These are phyloP conservation scores for Acanthamoeba sp. DNA, from an alignment of 208 protist species.

Conservation along the genomic window DNA sequence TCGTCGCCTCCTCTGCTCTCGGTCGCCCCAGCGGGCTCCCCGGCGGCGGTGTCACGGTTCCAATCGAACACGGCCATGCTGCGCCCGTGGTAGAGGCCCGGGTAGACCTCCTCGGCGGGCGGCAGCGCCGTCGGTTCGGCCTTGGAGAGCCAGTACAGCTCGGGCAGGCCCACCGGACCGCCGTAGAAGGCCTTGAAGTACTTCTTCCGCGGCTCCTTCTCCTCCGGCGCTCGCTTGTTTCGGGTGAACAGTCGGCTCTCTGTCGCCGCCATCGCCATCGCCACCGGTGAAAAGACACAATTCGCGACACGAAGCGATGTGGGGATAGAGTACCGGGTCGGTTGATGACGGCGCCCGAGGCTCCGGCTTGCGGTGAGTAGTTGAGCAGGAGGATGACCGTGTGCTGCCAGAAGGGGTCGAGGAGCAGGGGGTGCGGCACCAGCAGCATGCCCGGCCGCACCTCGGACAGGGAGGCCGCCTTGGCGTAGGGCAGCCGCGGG, in stretches of 20 bases:
- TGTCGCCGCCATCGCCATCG: neutral
- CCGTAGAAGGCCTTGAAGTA: constrained; percentile 46
- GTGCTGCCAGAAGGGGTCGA: constrained; percentile 59
- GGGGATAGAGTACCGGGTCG: neutral
- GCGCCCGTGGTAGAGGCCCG: constrained; percentile 32
- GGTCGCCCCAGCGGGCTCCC: neutral
- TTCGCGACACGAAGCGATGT: neutral
- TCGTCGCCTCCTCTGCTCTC: constrained; percentile 13
- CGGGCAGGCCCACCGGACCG: neutral
- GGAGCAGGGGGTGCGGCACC: constrained; percentile 33
- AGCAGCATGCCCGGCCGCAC: constrained; percentile 1
- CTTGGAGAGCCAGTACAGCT: constrained; percentile 33
- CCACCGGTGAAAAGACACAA: neutral
- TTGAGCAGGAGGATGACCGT: constrained; percentile 3
- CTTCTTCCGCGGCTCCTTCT: neutral
- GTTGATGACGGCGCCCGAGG: constrained; percentile 21
- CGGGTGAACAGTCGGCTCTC: constrained; percentile 35
- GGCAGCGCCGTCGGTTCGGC: neutral
- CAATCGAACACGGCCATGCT: constrained; percentile 19
- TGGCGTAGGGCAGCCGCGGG: neutral
- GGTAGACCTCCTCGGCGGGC: constrained; percentile 23
- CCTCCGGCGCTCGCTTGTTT: neutral
- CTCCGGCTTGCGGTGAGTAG: neutral
- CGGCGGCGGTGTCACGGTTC: neutral
- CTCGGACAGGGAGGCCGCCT: neutral